Conservation (phyloP, 2,329 filamentous ascomycete genomes). For the Fusarium piperis region DNA sequence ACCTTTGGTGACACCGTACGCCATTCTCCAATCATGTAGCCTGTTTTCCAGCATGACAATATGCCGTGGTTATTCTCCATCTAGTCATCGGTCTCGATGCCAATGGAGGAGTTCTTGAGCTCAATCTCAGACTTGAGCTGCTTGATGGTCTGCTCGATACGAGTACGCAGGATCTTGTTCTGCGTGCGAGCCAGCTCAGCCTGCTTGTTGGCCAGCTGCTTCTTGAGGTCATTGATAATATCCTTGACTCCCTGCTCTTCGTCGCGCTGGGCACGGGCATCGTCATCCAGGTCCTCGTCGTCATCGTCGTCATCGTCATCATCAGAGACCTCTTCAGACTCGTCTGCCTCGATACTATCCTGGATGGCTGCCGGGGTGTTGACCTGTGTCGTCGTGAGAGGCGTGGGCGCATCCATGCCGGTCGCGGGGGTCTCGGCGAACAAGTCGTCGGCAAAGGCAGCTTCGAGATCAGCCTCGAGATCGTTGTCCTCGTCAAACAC, state of each 20-base stretch:
- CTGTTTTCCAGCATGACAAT: conserved; percentile 1
- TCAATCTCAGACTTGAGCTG: conserved; percentile 57
- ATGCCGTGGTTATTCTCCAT: neutral
- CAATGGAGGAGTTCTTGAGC: conserved; percentile 57
- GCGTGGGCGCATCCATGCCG: conserved; percentile 56
- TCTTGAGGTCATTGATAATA: conserved; percentile 64
- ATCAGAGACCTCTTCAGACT: conserved; percentile 50
- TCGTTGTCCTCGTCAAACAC: conserved; percentile 55
- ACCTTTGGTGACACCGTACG: conserved; percentile 25
- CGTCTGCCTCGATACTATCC: conserved; percentile 55
- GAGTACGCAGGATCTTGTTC: conserved; percentile 60
- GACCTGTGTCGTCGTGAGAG: conserved; percentile 54
- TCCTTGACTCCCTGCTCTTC: conserved; percentile 65
- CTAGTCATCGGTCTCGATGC: conserved; percentile 52
- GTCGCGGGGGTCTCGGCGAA: conserved; percentile 54
- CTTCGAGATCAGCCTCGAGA: conserved; percentile 65
- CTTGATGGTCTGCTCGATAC: conserved; percentile 61
- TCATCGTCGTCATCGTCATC: conserved; percentile 64
- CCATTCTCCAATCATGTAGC: conserved; percentile 11
- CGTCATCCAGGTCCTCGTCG: conserved; percentile 64
- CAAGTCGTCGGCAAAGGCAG: conserved; percentile 58
- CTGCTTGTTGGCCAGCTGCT: conserved; percentile 58
- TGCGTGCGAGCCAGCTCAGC: conserved; percentile 54
- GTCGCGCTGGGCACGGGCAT: conserved; percentile 59
- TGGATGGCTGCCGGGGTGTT: conserved; percentile 58